phyloP scores from a whole-genome alignment of 176 grass and related monocot species.

The Phyllostachys edulis region DNA sequence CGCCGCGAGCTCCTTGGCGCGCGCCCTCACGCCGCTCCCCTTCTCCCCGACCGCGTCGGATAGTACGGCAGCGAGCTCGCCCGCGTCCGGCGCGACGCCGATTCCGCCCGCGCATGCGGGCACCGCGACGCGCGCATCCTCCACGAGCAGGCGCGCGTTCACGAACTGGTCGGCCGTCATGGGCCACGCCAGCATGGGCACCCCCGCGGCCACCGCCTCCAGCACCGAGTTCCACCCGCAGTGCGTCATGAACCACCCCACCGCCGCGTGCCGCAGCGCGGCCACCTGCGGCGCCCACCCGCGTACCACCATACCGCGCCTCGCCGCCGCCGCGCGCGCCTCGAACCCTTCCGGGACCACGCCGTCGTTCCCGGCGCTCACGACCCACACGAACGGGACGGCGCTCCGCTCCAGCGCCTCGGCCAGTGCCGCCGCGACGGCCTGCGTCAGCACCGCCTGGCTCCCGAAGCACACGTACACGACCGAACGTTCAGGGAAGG shows the following conservation, averaged over 20 bases:
- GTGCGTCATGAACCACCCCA: conserved; percentile 64
- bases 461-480: conserved; percentile 67
- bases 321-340: conserved; percentile 28
- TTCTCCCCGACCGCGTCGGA: not conserved
- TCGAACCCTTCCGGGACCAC: conserved; percentile 59
- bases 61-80: conserved; percentile 43
- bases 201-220: conserved; percentile 53
- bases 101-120: conserved; percentile 36
- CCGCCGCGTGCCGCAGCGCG: conserved; percentile 51
- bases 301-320: conserved; percentile 40
- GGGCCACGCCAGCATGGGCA: conserved; percentile 79
- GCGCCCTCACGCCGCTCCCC: not conserved
- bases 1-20: conserved; percentile 39
- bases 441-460: conserved; percentile 38
- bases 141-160: conserved; percentile 62
- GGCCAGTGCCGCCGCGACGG: conserved; percentile 41
- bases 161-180: conserved; percentile 66
- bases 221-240: conserved; percentile 68
- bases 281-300: conserved; percentile 79
- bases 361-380: conserved; percentile 11
- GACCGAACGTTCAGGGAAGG: conserved; percentile 46
- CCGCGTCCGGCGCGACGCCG: conserved; percentile 32
- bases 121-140: conserved; percentile 45
- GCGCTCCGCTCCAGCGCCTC: conserved; percentile 56
- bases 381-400: conserved; percentile 65